Percentiles rank a stretch among this genome's conserved stretches.
These are phyloP conservation scores for Theileria sp. DNA, from an alignment of 169 alveolate species.

Conservation along the genomic window DNA sequence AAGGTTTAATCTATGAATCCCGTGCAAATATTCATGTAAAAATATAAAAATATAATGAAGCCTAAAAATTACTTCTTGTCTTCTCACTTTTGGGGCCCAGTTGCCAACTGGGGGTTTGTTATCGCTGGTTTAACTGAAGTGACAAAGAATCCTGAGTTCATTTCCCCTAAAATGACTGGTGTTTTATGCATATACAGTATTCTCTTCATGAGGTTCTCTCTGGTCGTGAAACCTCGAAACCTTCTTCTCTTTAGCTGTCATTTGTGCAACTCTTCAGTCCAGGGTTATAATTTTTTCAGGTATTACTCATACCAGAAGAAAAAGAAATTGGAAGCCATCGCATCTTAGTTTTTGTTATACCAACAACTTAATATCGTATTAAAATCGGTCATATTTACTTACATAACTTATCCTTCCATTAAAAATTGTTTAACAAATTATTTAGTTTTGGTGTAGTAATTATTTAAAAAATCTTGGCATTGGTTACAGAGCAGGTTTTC, in stretches of 20 bases:
- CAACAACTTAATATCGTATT: background rate
- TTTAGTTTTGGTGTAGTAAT: background rate
- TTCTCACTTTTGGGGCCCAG: conserved; percentile 95
- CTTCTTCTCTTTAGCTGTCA: conserved; percentile 85
- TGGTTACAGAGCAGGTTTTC: conserved; percentile 39
- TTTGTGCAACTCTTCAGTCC: conserved; percentile 79
- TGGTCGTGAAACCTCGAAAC: conserved; percentile 85
- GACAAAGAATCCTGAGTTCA: conserved; percentile 81
- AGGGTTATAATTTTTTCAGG: conserved; percentile 70
- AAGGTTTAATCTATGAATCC: background rate
- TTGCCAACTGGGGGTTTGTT: conserved; percentile 93
- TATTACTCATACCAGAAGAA: conserved; percentile 26
- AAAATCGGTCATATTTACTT: background rate
- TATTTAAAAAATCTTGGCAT: conserved; percentile 10
- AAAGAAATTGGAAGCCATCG: background rate
- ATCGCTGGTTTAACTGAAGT: conserved; percentile 86
- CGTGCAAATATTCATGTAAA: background rate
- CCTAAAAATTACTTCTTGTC: conserved; percentile 51
- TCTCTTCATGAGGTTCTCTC: conserved; percentile 89
- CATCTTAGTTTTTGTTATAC: background rate
- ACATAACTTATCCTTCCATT: background rate
- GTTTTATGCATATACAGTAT: conserved; percentile 84
- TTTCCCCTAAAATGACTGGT: conserved; percentile 86
- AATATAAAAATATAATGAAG: conserved; percentile 3
- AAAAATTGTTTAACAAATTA: background rate